Conservation (phyloP, 352 stramenopile species). For the Peronosclerospora sorghi region DNA sequence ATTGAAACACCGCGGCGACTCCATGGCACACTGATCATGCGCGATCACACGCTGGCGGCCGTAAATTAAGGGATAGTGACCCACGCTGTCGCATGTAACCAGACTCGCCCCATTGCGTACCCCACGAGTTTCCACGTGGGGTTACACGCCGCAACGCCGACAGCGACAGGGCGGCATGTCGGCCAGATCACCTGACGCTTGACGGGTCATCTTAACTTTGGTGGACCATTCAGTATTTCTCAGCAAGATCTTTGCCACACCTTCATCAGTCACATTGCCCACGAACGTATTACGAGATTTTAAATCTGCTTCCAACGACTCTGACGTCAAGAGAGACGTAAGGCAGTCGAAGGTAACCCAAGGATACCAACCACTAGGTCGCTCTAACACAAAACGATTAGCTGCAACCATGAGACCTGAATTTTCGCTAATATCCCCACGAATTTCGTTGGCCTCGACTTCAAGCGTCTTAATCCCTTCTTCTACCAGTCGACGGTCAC, state of each 20-base stretch:
- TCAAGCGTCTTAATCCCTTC: constrained; percentile 46
- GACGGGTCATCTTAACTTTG: constrained; percentile 54
- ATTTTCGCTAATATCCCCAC: constrained; percentile 16
- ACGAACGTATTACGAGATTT: constrained; percentile 60
- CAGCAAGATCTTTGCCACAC: constrained; percentile 42
- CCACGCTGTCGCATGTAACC: too few relatives aligned
- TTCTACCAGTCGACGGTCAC: constrained; percentile 45
- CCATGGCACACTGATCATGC: too few relatives aligned
- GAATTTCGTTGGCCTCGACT: constrained; percentile 36
- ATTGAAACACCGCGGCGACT: too few relatives aligned
- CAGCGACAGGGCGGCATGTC: too few relatives aligned
- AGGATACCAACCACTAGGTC: constrained; percentile 47
- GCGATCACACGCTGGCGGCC: too few relatives aligned
- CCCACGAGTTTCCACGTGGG: too few relatives aligned
- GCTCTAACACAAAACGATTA: constrained; percentile 47
- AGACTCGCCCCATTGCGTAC: too few relatives aligned
- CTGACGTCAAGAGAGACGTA: constrained; percentile 55
- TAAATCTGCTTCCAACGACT: constrained; percentile 48
- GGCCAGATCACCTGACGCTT: constrained; percentile 75
- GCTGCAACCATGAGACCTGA: constrained; percentile 9
- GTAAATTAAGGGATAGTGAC: too few relatives aligned
- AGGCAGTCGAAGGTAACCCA: constrained; percentile 69
- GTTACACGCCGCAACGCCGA: too few relatives aligned
- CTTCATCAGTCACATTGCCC: constrained; percentile 11
- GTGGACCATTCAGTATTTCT: constrained; percentile 14